These are phyloP conservation scores for Ammopiptanthus mongolicus DNA, from an alignment of 306 rosid genomes.

Conservation along the genomic window DNA sequence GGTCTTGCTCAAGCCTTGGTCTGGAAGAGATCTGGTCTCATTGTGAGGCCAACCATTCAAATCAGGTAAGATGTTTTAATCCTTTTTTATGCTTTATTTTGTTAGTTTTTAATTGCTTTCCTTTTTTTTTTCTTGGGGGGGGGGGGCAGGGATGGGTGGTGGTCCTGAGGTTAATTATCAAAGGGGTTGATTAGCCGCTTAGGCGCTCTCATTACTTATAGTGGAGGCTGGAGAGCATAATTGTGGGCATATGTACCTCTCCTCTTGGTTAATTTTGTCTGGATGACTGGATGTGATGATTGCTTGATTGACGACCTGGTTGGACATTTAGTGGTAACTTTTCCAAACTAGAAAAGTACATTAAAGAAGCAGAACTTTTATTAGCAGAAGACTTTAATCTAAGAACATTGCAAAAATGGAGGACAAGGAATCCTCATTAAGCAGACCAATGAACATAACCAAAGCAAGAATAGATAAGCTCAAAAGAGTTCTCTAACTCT, in stretches of 20 bases:
- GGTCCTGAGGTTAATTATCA: background rate
- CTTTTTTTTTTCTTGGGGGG: background rate
- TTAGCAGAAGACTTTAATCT: background rate
- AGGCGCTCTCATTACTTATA: background rate
- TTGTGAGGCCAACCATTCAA: slow-evolving; percentile 88
- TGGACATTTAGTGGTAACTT: background rate
- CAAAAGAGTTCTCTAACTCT: background rate
- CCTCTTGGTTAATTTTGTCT: background rate
- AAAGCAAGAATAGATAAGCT: background rate
- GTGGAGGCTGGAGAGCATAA: background rate
- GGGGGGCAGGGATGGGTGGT: background rate
- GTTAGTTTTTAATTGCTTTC: background rate
- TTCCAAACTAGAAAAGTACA: background rate
- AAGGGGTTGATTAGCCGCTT: background rate
- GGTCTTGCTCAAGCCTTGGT: slow-evolving; percentile 91
- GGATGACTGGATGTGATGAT: background rate
- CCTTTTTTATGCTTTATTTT: background rate
- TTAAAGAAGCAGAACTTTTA: background rate
- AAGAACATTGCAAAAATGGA: background rate
- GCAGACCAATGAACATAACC: background rate
- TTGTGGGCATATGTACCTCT: background rate
- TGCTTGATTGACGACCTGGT: background rate
- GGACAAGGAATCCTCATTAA: background rate
- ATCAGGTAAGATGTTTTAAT: slow-evolving; percentile 52
- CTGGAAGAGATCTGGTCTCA: slow-evolving; percentile 95